These are phyloP conservation scores for Teratosphaeriaceae sp. DNA, from an alignment of 2,329 filamentous ascomycete species.

Conservation along the genomic window DNA sequence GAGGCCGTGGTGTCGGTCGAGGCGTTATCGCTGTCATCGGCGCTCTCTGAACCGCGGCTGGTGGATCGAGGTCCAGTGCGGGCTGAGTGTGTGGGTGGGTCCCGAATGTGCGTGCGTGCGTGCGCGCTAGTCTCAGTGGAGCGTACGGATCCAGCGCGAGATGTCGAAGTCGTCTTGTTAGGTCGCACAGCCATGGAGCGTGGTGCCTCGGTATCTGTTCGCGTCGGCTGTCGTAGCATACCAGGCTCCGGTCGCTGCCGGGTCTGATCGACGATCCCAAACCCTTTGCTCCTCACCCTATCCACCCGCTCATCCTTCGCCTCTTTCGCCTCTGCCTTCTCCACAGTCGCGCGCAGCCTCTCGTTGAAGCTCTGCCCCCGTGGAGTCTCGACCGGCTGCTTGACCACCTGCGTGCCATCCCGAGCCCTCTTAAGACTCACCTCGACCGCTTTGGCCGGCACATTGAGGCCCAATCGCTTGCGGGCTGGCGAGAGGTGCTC, in stretches of 20 bases:
- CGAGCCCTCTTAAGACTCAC: conserved; percentile 71
- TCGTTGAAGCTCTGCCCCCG: conserved; percentile 68
- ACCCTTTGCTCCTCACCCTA: conserved; percentile 33
- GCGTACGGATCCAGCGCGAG: conserved; percentile 11
- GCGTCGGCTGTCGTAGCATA: too few relatives aligned
- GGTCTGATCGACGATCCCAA: conserved; percentile 10
- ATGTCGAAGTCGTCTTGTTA: conserved; percentile 2
- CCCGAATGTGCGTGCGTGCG: not conserved
- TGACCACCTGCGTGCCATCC: conserved; percentile 25
- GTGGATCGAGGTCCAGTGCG: not conserved
- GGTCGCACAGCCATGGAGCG: not conserved
- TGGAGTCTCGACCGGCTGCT: conserved; percentile 14
- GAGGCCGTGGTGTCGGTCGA: conserved; percentile 8
- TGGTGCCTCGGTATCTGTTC: too few relatives aligned
- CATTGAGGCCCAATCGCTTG: conserved; percentile 80
- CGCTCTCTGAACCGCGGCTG: conserved; percentile 13
- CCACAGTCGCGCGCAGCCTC: conserved; percentile 63
- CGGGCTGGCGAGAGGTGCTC: conserved; percentile 70
- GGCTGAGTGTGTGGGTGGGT: not conserved
- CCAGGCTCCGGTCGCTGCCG: not conserved
- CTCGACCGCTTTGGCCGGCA: conserved; percentile 72
- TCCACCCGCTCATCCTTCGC: conserved; percentile 40
- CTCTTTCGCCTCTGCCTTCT: conserved; percentile 36
- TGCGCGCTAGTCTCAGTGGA: not conserved
- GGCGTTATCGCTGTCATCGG: conserved; percentile 13